These are phyloP conservation scores for Cyberlindnera mississippiensis DNA, from an alignment of 805 yeast genomes.

Conservation along the genomic window DNA sequence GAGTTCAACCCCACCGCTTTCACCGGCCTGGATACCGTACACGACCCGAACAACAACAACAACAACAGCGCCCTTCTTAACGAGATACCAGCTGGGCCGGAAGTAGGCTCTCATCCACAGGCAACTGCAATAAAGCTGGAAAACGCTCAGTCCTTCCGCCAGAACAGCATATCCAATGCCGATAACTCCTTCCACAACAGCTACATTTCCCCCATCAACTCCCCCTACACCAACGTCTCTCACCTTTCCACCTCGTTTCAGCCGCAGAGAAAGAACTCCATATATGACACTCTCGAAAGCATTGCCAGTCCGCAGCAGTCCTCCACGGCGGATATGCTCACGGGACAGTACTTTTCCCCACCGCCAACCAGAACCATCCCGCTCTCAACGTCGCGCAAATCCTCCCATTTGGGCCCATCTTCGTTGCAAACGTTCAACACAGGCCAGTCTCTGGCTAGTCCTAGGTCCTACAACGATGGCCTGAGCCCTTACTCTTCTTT, in stretches of 20 bases:
- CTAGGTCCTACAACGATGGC: slow-evolving; percentile 22
- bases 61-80: slow-evolving; percentile 1
- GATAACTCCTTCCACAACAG: slow-evolving; percentile 15
- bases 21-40: slow-evolving; percentile 11
- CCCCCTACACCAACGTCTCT: slow-evolving; percentile 20
- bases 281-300: slow-evolving; percentile 25
- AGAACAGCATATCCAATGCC: slow-evolving; percentile 4
- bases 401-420: slow-evolving; percentile 7
- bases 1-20: slow-evolving; percentile 20
- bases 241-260: slow-evolving; percentile 21
- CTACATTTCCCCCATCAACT: slow-evolving; percentile 20
- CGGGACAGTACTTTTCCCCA: slow-evolving; percentile 27
- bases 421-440: slow-evolving; percentile 10
- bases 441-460: slow-evolving; percentile 9
- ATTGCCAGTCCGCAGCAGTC: slow-evolving; percentile 19
- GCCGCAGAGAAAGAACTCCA: slow-evolving; percentile 22
- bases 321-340: slow-evolving; percentile 8
- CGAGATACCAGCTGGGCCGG: background rate
- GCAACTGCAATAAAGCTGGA: background rate
- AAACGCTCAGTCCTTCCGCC: slow-evolving; percentile 2
- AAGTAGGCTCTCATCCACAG: background rate
- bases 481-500: slow-evolving; percentile 28
- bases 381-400: slow-evolving; percentile 7
- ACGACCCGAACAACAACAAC: background rate
- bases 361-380: slow-evolving; percentile 18